Base-by-base conservation (phyloP, 225 moss, liverwort and hornwort species). In the Thuidium tamariscinum region DNA sequence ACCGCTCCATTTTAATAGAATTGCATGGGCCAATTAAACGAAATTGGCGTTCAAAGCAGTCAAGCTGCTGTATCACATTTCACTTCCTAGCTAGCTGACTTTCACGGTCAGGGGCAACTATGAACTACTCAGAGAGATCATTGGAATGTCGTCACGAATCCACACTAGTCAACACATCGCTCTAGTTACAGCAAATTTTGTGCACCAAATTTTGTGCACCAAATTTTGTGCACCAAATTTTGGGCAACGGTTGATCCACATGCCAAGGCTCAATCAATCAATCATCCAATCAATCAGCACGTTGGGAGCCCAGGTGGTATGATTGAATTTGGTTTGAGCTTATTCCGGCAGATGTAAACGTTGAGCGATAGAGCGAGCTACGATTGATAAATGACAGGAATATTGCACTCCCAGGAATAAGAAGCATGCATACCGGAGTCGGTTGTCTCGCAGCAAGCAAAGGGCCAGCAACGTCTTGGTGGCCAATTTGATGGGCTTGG, bases 391-490 rank as follows among this genome's bases (percentile, higher is more conserved):
- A 48, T 10, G 30, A 48, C 69, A 48, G 48, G 44, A 69, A 46
- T 34, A 46, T 22, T 44, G 57, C 59, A 12, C 37, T 55, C 16
- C 16, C 77, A 37, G 55, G 55, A 5, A 21, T 56, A 41, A 57
- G 57, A 39, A 57, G 39, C 57, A 36, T 36, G 54, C 54, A 5
- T 83, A 91, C 91, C 91, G 87, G 63, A 72, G 79, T 71, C 91
- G 63, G 76, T 91, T 91, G 37, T 89, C 89, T 88, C 82, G 29
- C 39, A 85, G 36, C 80, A 91, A 83, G 83, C 91, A 91, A 23
- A 91, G 89, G 36, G 91, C 89, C 42, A 91, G 86, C 83, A 91
- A 85, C 22, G 89, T 86, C 81, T 88, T 91, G 66, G 88, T 88
- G 29, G 91, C 88, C 74, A 89, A 41, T 84, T 89, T 91, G n/a